A percentile compares a stretch with the other conserved stretches of the same genome.
Evolutionary conservation across 306 rosid genomes (phyloP).

Genomic region (Sindora glabra): DNA sequence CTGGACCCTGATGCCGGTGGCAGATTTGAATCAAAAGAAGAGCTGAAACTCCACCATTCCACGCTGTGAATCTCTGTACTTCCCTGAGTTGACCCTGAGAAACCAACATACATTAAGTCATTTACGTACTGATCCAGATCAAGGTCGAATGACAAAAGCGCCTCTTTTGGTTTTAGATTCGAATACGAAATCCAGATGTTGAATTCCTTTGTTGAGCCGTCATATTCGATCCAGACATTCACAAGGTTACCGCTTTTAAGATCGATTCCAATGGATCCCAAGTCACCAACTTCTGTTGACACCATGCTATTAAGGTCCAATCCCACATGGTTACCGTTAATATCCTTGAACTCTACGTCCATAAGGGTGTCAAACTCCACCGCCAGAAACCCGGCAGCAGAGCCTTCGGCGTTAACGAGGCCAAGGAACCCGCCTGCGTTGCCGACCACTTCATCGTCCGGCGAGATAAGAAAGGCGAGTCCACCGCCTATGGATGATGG

Average conservation of each 20-base stretch:
- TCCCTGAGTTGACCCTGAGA: slow-evolving; percentile 92
- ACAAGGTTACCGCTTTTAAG: slow-evolving; percentile 76
- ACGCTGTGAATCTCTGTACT: slow-evolving; percentile 82
- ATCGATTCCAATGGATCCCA: slow-evolving; percentile 53
- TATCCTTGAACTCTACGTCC: slow-evolving; percentile 85
- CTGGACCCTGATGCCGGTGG: slow-evolving; percentile 13
- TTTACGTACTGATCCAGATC: slow-evolving; percentile 59
- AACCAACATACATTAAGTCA: slow-evolving; percentile 93
- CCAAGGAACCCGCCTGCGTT: slow-evolving; percentile 83
- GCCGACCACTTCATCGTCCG: slow-evolving; percentile 54
- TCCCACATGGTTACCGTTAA: slow-evolving; percentile 93
- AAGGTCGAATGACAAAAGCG: slow-evolving; percentile 50
- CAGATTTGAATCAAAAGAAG: slow-evolving; percentile 39
- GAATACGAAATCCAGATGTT: slow-evolving; percentile 80
- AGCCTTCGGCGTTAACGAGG: slow-evolving; percentile 12
- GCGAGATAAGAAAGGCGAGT: slow-evolving; percentile 63
- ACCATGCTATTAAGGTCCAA: slow-evolving; percentile 77
- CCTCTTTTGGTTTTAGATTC: slow-evolving; percentile 72
- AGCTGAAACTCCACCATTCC: slow-evolving; percentile 93
- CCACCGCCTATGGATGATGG: slow-evolving; percentile 96
- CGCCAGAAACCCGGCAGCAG: slow-evolving; percentile 42
- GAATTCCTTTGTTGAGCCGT: slow-evolving; percentile 46
- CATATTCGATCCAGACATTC: slow-evolving; percentile 87
- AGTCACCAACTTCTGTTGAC: slow-evolving; percentile 47
- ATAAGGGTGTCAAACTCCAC: slow-evolving; percentile 85